Base-by-base conservation (phyloP, 2,329 filamentous ascomycete genomes). In the Aspergillus nomiae region DNA sequence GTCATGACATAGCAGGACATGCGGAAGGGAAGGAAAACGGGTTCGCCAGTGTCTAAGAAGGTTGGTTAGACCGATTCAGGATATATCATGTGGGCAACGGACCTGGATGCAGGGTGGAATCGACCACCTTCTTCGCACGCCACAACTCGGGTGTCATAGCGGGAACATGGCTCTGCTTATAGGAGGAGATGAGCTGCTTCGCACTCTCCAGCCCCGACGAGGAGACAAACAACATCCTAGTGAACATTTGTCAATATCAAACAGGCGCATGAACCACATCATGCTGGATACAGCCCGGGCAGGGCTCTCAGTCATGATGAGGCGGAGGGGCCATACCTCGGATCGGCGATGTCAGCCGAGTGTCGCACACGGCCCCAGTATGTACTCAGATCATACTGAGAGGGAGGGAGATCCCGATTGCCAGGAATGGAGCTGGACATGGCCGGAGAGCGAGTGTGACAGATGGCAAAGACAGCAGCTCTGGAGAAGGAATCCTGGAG, bases 1-100 rank as follows among this genome's bases (percentile, higher is more conserved):
- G 94, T 94, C 60, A 98, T 80, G 60, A 96, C 93, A 76, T 95
- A 99, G 80, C 87, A 91, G 58, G 94, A 98, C 95, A 99, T 99
- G 76, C 95, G 92, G 77, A 98, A 98, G 24, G 95, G 95, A 21
- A 99, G 85, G 71, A 98, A 87, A 66, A 99, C 94, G 55, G 94
- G 90, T 77, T 94, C 85, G 69, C 95, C 95, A 21, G 94, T 98
- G 79, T 99, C 95, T 96, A 67, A n/a, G 28, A 16, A 19, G 7
- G 11, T 7, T 45, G 0, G 11, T 61, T 36, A 57, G 41, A 58
- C 54, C 45, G 24, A 9, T 28, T 45, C 38, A 21, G 38, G 41
- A 16, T 16, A 14, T 12, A 34, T 30, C 32, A 5, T 54, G 9
- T n/a, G 28, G n/a, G 12, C 9, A 46, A 65, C 84, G 69, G 87